Evolutionary conservation across 176 grass and related monocot species (phyloP), one percentile per base, ranked within the genome.

Genomic region (Musa beccarii): DNA sequence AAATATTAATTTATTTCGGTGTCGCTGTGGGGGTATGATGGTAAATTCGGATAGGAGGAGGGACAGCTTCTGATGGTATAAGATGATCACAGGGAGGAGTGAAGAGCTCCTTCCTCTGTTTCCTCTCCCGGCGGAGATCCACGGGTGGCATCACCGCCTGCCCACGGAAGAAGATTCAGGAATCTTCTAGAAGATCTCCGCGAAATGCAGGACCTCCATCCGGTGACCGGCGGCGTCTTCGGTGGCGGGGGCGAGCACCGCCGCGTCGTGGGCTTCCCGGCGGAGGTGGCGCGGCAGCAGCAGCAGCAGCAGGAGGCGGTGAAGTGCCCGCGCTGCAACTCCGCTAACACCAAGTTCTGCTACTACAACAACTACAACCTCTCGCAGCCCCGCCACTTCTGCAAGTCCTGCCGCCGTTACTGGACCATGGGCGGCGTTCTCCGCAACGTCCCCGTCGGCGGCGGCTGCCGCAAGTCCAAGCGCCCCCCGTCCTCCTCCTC

Each of bases 311-410:
- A 7, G 34, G 22, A 3, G 52, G 21, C 72, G 53, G 68, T 70
- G n/a, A 70, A 70, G 77, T 79, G 77, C 53, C 77, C 77, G 1
- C 65, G 77, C 6, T 79, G 77, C 53, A 66, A 79, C 25, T 79
- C 77, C 77, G 22, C 77, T 1, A 82, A 86, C 51, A 86, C 84
- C 24, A 86, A 86, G 28, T 86, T 86, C 61, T 86, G 84, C 34
- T 86, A 86, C 75, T 86, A 86, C 79, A 86, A 86, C 62, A 86
- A 86, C 61, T 86, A 86, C 34, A 86, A 86, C 17, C 84, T 82
- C 69, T 82, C 84, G 1, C 84, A 86, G 75, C 84, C 84, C 11
- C 84, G 84, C 1, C 79, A 86, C 75, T 86, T 82, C 53, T 86
- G 84, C 70, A 86, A 82, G 75, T 57, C 68, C 2, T 86, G 84